Percentiles rank a stretch among this genome's conserved stretches.
phyloP scores from a whole-genome alignment of 2,329 filamentous ascomycete species.

The Cephalotrichum gorgonifer region DNA sequence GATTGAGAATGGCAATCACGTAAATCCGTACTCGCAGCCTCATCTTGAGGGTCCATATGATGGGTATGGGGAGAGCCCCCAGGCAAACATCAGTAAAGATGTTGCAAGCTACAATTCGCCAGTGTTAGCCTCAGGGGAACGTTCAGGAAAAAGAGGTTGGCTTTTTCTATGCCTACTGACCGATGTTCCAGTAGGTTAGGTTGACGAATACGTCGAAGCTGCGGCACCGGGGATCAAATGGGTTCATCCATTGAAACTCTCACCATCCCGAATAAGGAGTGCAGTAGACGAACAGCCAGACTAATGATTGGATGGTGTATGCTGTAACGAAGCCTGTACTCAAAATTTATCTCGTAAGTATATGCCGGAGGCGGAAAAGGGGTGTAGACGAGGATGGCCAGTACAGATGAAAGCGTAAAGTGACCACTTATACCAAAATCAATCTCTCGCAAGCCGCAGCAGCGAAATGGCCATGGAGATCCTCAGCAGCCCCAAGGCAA shows the following conservation, averaged over 20 bases:
- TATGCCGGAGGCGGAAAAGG: background rate
- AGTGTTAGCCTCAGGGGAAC: background rate
- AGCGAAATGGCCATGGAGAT: conserved; percentile 13
- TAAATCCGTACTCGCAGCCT: conserved; percentile 14
- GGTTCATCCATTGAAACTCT: conserved; percentile 15
- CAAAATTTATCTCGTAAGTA: conserved; percentile 2
- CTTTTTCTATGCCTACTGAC: conserved; percentile 3
- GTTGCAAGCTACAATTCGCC: conserved; percentile 14
- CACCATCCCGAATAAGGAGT: conserved; percentile 14
- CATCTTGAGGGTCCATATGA: conserved; percentile 19
- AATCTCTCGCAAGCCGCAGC: conserved; percentile 11
- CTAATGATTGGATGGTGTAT: conserved; percentile 12
- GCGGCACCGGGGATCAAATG: conserved; percentile 11
- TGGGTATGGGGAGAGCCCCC: conserved; percentile 17
- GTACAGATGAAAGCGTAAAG: conserved; percentile 12
- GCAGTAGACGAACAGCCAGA: conserved; percentile 14
- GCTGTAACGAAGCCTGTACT: conserved; percentile 9
- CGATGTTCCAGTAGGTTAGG: conserved; percentile 13
- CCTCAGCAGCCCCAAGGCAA: conserved; percentile 12
- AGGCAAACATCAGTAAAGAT: conserved; percentile 19
- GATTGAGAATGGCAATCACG: conserved; percentile 18
- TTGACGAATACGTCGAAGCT: conserved; percentile 11
- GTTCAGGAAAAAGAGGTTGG: background rate
- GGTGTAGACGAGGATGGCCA: too few relatives aligned
- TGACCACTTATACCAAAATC: conserved; percentile 13